A percentile compares a stretch with the other conserved stretches of the same genome.
These are phyloP conservation scores for Beauveria sp. DNA, from an alignment of 2,329 filamentous ascomycete species.

Conservation along the genomic window DNA sequence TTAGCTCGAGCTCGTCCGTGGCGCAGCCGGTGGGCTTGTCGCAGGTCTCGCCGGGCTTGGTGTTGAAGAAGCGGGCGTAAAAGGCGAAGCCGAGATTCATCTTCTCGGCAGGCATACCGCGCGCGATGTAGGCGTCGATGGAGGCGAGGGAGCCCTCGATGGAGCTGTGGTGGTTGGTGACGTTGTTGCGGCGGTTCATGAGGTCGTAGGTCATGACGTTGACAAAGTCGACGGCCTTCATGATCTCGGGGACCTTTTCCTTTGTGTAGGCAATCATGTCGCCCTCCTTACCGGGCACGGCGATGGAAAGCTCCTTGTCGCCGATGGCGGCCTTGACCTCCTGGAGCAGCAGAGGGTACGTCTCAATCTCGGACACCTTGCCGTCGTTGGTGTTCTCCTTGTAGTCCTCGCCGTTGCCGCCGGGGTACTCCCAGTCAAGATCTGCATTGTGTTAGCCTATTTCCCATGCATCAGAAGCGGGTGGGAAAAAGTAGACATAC, in stretches of 20 bases:
- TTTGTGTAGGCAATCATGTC: constrained; percentile 64
- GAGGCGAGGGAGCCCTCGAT: constrained; percentile 45
- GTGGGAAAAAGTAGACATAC: constrained; percentile 25
- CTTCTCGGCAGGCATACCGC: constrained; percentile 46
- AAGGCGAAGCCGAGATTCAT: constrained; percentile 62
- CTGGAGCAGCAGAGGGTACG: constrained; percentile 53
- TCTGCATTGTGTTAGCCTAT: constrained; percentile 30
- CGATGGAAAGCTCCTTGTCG: constrained; percentile 56
- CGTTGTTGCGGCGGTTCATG: constrained; percentile 62
- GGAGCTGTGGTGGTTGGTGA: constrained; percentile 58
- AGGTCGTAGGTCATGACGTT: constrained; percentile 69
- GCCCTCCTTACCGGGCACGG: constrained; percentile 52
- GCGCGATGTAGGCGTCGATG: constrained; percentile 51
- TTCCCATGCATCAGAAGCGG: neutral
- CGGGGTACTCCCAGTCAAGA: constrained; percentile 59
- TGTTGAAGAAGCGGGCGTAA: constrained; percentile 61
- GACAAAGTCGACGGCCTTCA: constrained; percentile 54
- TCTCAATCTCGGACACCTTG: constrained; percentile 52
- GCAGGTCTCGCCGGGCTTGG: constrained; percentile 39
- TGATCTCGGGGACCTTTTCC: constrained; percentile 50
- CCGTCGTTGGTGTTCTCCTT: constrained; percentile 50
- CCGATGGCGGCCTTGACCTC: constrained; percentile 53
- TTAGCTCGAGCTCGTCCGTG: constrained; percentile 51
- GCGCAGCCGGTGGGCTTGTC: constrained; percentile 48
- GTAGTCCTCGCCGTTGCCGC: constrained; percentile 64